These are phyloP conservation scores for Blastomyces gilchristii DNA, from an alignment of 2,329 filamentous ascomycete species.

Conservation along the genomic window DNA sequence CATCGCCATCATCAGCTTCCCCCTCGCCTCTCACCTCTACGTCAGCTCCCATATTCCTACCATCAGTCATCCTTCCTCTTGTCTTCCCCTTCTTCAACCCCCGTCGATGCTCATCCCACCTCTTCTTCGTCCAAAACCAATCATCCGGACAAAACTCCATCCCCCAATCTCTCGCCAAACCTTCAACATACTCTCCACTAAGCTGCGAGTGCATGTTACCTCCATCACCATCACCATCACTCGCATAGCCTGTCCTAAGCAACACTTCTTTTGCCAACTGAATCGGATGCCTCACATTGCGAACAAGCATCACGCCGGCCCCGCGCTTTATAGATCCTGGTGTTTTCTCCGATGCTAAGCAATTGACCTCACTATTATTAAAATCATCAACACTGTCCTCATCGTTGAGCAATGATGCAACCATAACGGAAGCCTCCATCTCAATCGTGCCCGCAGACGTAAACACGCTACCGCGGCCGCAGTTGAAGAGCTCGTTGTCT, in stretches of 20 bases:
- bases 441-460: conserved; percentile 74
- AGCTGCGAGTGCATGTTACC: conserved; percentile 53
- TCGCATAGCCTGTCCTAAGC: conserved; percentile 39
- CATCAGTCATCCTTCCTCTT: conserved; percentile 14
- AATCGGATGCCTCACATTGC: conserved; percentile 69
- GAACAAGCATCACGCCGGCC: conserved; percentile 64
- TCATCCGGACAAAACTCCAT: conserved; percentile 56
- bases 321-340: conserved; percentile 62
- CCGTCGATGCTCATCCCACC: conserved; percentile 67
- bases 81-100: conserved; percentile 37
- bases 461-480: conserved; percentile 74
- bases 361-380: conserved; percentile 1
- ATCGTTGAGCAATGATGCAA: conserved; percentile 40
- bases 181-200: conserved; percentile 57
- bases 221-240: conserved; percentile 35
- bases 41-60: conserved; percentile 6
- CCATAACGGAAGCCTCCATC: conserved; percentile 80
- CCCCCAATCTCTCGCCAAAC: conserved; percentile 51
- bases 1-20: conserved; percentile 38
- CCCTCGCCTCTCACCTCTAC: conserved; percentile 28
- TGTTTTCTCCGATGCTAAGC: background rate
- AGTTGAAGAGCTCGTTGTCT: conserved; percentile 74
- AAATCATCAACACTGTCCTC: conserved; percentile 6
- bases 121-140: conserved; percentile 69
- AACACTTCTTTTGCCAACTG: conserved; percentile 62